phyloP scores from a whole-genome alignment of 495 filamentous ascomycete species.

The Mycothermus thermophilus region DNA sequence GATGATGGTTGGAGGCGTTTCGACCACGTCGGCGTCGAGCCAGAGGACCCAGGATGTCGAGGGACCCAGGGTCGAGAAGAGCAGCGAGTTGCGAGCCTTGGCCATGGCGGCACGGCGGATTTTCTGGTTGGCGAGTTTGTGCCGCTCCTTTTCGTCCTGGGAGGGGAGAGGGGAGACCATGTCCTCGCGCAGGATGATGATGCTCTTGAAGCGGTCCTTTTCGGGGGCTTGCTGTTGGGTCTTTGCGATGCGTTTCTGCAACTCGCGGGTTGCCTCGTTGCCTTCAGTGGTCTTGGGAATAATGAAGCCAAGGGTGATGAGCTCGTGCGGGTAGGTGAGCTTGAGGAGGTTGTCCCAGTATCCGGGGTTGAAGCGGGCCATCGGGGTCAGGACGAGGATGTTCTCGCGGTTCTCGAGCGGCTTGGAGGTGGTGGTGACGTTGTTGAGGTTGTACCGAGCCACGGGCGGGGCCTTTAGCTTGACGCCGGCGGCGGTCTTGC shows the following conservation, averaged over 20 bases:
- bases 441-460: slow-evolving; percentile 86
- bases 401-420: slow-evolving; percentile 68
- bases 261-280: slow-evolving; percentile 60
- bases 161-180: slow-evolving; percentile 70
- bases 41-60: slow-evolving; percentile 91
- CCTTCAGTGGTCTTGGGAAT: slow-evolving; percentile 83
- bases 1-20: slow-evolving; percentile 73
- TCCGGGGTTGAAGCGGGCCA: slow-evolving; percentile 79
- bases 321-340: slow-evolving; percentile 78
- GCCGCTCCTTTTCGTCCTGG: slow-evolving; percentile 77
- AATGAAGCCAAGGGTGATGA: slow-evolving; percentile 94
- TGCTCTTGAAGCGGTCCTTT: slow-evolving; percentile 71
- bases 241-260: slow-evolving; percentile 72
- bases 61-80: slow-evolving; percentile 96
- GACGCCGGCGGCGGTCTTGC: slow-evolving; percentile 49
- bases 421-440: slow-evolving; percentile 64
- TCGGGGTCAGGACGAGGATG: slow-evolving; percentile 81
- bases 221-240: slow-evolving; percentile 65
- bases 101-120: slow-evolving; percentile 77
- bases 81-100: slow-evolving; percentile 77
- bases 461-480: slow-evolving; percentile 64
- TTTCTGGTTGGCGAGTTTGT: slow-evolving; percentile 83
- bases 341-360: slow-evolving; percentile 93
- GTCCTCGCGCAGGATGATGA: slow-evolving; percentile 91
- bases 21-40: slow-evolving; percentile 86